These are phyloP conservation scores for Brassica juncea DNA, from an alignment of 345 rosid genomes.

Conservation along the genomic window DNA sequence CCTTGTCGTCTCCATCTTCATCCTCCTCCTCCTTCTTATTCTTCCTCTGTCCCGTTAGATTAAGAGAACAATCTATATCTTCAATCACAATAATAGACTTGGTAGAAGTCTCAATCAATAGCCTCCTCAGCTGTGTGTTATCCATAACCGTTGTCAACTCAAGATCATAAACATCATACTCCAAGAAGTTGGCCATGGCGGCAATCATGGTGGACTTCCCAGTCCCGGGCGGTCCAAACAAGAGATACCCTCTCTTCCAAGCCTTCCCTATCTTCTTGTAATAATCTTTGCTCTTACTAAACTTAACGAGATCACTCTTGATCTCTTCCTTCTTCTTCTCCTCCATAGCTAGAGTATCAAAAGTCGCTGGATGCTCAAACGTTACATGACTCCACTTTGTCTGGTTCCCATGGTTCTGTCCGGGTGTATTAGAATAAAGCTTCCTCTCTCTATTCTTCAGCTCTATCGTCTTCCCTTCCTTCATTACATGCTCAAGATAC, in stretches of 20 bases:
- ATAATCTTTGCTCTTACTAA: constrained; percentile 54
- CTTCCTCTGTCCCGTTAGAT: constrained; percentile 37
- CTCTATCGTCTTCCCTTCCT: constrained; percentile 50
- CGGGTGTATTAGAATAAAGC: constrained; percentile 45
- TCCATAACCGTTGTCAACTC: constrained; percentile 61
- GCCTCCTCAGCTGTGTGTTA: constrained; percentile 56
- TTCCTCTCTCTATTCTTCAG: constrained; percentile 47
- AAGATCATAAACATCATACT: constrained; percentile 77
- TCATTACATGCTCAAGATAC: constrained; percentile 46
- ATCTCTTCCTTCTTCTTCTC: constrained; percentile 50
- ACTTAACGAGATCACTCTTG: constrained; percentile 52
- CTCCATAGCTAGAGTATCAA: constrained; percentile 70
- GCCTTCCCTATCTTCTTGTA: constrained; percentile 62
- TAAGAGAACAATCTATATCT: constrained; percentile 48
- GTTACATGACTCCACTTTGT: constrained; percentile 43
- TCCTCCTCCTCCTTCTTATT: constrained; percentile 21
- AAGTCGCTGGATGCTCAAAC: constrained; percentile 61
- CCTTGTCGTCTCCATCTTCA: constrained; percentile 13
- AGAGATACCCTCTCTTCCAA: constrained; percentile 66
- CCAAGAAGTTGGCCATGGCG: constrained; percentile 66
- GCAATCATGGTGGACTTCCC: constrained; percentile 79
- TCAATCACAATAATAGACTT: constrained; percentile 68
- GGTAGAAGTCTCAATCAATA: constrained; percentile 38
- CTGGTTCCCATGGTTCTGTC: constrained; percentile 27
- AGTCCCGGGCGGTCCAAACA: constrained; percentile 49